Conservation (phyloP, 1,139 yeast genomes). For the Debaryomyces sp. region DNA sequence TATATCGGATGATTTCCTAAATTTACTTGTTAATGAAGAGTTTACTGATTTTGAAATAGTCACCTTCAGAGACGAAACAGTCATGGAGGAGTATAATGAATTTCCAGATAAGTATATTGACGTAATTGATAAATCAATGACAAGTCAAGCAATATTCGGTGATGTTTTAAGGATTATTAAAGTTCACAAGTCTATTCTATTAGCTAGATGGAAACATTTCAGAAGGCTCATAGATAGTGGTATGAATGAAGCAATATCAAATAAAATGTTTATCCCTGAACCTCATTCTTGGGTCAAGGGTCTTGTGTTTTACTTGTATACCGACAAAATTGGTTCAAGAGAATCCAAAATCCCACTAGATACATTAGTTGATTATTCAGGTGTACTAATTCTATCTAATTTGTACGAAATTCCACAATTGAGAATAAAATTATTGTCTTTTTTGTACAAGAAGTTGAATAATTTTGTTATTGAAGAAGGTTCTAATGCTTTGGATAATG, state of each 20-base stretch:
- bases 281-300: constrained; percentile 48
- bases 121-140: constrained; percentile 9
- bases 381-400: constrained; percentile 52
- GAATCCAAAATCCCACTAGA: constrained; percentile 10
- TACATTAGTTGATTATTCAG: constrained; percentile 39
- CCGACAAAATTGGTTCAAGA: constrained; percentile 38
- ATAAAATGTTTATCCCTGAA: constrained; percentile 58
- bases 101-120: not conserved
- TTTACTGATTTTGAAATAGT: constrained; percentile 54
- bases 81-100: constrained; percentile 12
- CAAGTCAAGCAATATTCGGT: constrained; percentile 7
- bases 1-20: constrained; percentile 34
- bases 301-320: constrained; percentile 52
- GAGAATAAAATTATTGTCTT: constrained; percentile 37
- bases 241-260: constrained; percentile 52
- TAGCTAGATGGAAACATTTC: constrained; percentile 67
- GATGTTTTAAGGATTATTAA: constrained; percentile 14
- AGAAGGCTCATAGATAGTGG: constrained; percentile 50
- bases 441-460: constrained; percentile 30
- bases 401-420: constrained; percentile 53
- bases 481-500: not conserved
- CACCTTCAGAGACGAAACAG: constrained; percentile 20
- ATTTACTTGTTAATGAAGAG: constrained; percentile 35
- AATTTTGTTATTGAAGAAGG: constrained; percentile 2
- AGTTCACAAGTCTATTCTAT: constrained; percentile 54